A percentile compares a stretch with the other conserved stretches of the same genome.
phyloP scores from a whole-genome alignment of 371 early-diverging fungal species.

The Globomyces sp. region DNA sequence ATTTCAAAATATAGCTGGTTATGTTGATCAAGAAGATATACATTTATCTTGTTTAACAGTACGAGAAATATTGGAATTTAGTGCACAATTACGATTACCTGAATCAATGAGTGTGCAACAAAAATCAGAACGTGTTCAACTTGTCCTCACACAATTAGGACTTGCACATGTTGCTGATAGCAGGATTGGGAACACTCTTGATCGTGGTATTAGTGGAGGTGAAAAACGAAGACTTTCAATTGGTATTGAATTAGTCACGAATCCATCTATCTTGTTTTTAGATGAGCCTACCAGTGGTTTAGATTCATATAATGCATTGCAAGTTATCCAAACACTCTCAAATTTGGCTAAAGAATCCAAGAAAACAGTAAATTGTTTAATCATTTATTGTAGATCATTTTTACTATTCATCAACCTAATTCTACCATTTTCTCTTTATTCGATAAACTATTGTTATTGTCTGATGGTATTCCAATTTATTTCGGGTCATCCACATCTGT shows the following conservation, averaged over 20 bases:
- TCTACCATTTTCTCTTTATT: constrained; percentile 90
- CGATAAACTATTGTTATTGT: constrained; percentile 84
- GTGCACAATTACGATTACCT: constrained; percentile 78
- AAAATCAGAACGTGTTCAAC: constrained; percentile 59
- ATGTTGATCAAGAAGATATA: constrained; percentile 90
- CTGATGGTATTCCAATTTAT: constrained; percentile 68
- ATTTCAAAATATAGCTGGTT: constrained; percentile 55
- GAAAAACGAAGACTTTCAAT: constrained; percentile 93
- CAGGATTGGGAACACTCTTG: constrained; percentile 53
- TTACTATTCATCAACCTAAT: constrained; percentile 98
- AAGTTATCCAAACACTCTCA: constrained; percentile 84
- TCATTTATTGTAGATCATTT: constrained; percentile 55
- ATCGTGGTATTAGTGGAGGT: constrained; percentile 86
- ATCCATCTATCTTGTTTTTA: constrained; percentile 71
- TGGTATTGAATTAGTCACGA: constrained; percentile 78
- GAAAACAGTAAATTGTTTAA: constrained; percentile 59
- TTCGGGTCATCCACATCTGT: constrained; percentile 33
- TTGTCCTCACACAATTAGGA: constrained; percentile 69
- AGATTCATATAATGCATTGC: constrained; percentile 79
- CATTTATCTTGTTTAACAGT: constrained; percentile 86
- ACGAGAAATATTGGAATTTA: constrained; percentile 83
- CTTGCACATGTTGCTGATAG: constrained; percentile 63
- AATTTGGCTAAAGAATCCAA: constrained; percentile 76
- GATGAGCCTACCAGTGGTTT: constrained; percentile 77
- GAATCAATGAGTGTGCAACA: constrained; percentile 52